Conservation (phyloP, 352 stramenopile species). For the Pythium utonaiense region DNA sequence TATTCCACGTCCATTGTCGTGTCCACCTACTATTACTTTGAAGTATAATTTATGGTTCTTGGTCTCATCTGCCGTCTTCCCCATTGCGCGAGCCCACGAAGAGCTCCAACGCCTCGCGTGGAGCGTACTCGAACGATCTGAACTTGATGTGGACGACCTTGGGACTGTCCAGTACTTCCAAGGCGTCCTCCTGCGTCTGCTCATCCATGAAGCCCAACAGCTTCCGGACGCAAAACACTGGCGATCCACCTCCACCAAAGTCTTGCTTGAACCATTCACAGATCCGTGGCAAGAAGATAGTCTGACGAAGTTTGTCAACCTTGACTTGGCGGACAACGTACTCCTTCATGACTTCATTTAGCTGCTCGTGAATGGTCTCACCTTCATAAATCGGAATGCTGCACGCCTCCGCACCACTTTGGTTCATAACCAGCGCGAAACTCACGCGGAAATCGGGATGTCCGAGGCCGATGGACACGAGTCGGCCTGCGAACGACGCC, state of each 20-base stretch:
- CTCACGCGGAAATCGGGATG: slow-evolving; percentile 80
- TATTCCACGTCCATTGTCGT: background rate
- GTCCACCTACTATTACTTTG: background rate
- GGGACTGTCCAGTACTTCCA: slow-evolving; percentile 42
- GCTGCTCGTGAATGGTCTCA: slow-evolving; percentile 56
- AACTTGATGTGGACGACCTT: slow-evolving; percentile 53
- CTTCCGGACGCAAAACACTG: slow-evolving; percentile 68
- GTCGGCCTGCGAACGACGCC: background rate
- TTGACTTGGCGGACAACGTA: slow-evolving; percentile 35
- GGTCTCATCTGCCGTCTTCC: background rate
- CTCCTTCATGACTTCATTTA: slow-evolving; percentile 48
- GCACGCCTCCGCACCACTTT: slow-evolving; percentile 13
- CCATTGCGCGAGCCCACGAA: background rate
- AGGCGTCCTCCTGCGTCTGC: slow-evolving; percentile 38
- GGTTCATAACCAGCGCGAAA: slow-evolving; percentile 67
- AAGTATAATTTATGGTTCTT: background rate
- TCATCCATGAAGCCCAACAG: slow-evolving; percentile 65
- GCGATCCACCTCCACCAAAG: slow-evolving; percentile 40
- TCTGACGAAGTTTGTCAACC: slow-evolving; percentile 23
- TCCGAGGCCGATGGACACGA: slow-evolving; percentile 35
- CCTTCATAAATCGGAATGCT: slow-evolving; percentile 28
- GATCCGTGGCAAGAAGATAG: slow-evolving; percentile 52
- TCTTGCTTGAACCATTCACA: slow-evolving; percentile 78
- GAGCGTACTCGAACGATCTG: slow-evolving; percentile 48
- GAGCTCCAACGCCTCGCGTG: slow-evolving; percentile 20